These are phyloP conservation scores for Begonia masoniana DNA, from an alignment of 306 rosid genomes.

Conservation along the genomic window DNA sequence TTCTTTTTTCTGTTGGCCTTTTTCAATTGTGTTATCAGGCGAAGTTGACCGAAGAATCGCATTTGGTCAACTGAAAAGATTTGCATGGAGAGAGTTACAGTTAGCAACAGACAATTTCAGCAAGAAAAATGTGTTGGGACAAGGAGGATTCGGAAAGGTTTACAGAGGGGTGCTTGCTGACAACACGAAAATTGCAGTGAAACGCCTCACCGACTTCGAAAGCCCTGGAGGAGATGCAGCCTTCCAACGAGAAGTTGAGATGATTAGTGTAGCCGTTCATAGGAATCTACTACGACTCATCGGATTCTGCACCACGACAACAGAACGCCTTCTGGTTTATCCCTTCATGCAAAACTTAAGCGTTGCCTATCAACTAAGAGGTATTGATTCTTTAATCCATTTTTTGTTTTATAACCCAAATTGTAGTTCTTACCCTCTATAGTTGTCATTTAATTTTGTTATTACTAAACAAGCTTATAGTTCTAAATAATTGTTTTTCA, in stretches of 20 bases:
- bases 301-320: slow-evolving; percentile 90
- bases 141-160: slow-evolving; percentile 99
- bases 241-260: slow-evolving; percentile 97
- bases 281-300: slow-evolving; percentile 73
- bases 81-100: slow-evolving; percentile 91
- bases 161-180: slow-evolving; percentile 91
- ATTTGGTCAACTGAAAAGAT: slow-evolving; percentile 84
- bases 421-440: no score
- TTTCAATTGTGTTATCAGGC: slow-evolving; percentile 34
- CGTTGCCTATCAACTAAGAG: slow-evolving; percentile 87
- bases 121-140: slow-evolving; percentile 89
- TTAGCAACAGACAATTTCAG: slow-evolving; percentile 82
- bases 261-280: slow-evolving; percentile 98
- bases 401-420: no score
- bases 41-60: slow-evolving; percentile 96
- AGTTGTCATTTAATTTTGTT: no score
- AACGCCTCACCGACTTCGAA: slow-evolving; percentile 82
- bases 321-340: slow-evolving; percentile 87
- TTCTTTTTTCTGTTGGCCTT: neutral
- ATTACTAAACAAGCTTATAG: no score
- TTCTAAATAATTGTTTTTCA: no score
- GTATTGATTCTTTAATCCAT: slow-evolving; percentile 11
- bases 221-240: slow-evolving; percentile 98
- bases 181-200: slow-evolving; percentile 84
- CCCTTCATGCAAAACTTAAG: slow-evolving; percentile 98